Conservation (phyloP, 805 yeast genomes). For the Sugiyamaella floridensis region DNA sequence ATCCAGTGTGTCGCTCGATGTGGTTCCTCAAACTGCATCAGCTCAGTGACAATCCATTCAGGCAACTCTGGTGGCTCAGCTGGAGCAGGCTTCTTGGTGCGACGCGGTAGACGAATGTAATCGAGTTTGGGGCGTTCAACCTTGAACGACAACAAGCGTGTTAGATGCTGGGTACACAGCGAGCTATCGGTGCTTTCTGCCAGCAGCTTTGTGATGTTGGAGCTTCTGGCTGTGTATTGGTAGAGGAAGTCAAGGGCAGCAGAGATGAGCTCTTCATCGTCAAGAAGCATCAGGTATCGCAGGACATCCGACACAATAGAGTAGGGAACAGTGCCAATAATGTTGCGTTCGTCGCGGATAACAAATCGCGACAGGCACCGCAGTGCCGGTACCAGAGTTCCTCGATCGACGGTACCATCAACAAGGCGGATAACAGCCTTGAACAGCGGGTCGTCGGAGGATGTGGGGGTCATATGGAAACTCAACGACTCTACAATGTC, state of each 20-base stretch:
- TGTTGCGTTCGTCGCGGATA: slow-evolving; percentile 52
- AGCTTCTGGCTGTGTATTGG: slow-evolving; percentile 63
- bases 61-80: slow-evolving; percentile 56
- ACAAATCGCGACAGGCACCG: slow-evolving; percentile 75
- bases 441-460: slow-evolving; percentile 63
- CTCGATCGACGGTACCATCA: slow-evolving; percentile 53
- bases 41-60: slow-evolving; percentile 47
- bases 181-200: slow-evolving; percentile 43
- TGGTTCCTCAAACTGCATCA: slow-evolving; percentile 72
- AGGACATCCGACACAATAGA: slow-evolving; percentile 47
- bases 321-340: slow-evolving; percentile 43
- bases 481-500: slow-evolving; percentile 82
- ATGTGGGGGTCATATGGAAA: slow-evolving; percentile 71
- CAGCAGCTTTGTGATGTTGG: slow-evolving; percentile 47
- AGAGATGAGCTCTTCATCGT: slow-evolving; percentile 64
- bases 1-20: slow-evolving; percentile 91
- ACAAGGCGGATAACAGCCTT: slow-evolving; percentile 47
- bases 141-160: slow-evolving; percentile 50
- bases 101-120: slow-evolving; percentile 33
- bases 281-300: slow-evolving; percentile 54
- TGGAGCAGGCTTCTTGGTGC: slow-evolving; percentile 57
- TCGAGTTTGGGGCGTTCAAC: slow-evolving; percentile 32
- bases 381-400: slow-evolving; percentile 58
- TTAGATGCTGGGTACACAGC: slow-evolving; percentile 52
- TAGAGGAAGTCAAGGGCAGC: slow-evolving; percentile 77